A percentile compares a stretch with the other conserved stretches of the same genome.
These are phyloP conservation scores for Lactarius quietus DNA, from an alignment of 768 basidiomycete species.

Conservation along the genomic window DNA sequence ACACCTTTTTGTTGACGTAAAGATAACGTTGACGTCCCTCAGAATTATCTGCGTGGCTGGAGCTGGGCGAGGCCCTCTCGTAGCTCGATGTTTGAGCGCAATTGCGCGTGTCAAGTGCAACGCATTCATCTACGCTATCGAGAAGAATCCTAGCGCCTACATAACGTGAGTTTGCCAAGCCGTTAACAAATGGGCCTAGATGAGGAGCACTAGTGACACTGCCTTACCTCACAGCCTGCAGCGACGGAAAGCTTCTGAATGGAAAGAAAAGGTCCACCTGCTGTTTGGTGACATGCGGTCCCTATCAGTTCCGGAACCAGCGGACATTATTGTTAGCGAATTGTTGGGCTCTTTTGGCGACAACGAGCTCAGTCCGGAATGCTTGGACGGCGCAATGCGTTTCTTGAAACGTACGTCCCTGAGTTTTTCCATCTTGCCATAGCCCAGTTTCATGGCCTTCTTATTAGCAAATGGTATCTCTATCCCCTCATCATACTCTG, in stretches of 20 bases:
- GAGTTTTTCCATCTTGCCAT: neutral
- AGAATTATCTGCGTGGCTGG: conserved; percentile 91
- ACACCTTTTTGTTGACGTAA: neutral
- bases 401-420: conserved; percentile 66
- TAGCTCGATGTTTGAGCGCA: conserved; percentile 78
- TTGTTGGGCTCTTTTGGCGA: conserved; percentile 97
- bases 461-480: conserved; percentile 83
- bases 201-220: conserved; percentile 10
- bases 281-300: conserved; percentile 95
- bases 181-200: conserved; percentile 19
- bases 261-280: conserved; percentile 75
- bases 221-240: conserved; percentile 58
- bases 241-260: conserved; percentile 74
- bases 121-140: conserved; percentile 79
- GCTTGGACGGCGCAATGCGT: conserved; percentile 91
- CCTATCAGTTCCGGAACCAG: conserved; percentile 77
- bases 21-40: neutral
- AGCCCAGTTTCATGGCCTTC: conserved; percentile 11
- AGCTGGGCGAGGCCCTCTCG: conserved; percentile 91
- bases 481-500: conserved; percentile 94
- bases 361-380: conserved; percentile 97
- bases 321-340: conserved; percentile 93
- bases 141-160: conserved; percentile 95
- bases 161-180: conserved; percentile 68
- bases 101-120: conserved; percentile 60